Evolutionary conservation across 208 protist genomes (phyloP), one percentile per base, ranked within the genome.

Genomic region (Crithidia acanthocephali): DNA sequence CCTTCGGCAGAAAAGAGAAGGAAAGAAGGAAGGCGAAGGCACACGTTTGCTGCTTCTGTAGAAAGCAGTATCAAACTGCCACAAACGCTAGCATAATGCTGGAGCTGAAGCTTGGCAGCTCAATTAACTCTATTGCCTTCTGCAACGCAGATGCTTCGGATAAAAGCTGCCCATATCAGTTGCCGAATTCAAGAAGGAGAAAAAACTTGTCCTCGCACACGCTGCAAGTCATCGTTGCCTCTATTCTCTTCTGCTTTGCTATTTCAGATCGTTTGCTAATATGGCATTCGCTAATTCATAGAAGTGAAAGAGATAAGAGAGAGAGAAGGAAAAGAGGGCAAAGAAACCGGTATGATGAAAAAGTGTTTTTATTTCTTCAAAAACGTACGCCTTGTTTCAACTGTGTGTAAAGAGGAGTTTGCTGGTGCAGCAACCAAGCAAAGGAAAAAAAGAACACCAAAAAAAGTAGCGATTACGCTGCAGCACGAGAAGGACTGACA

Each of bases 321-420:
- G 61, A 55, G 65, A 51, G 20, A 52, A 67, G 60, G 47, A 47
- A 40, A 61, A 57, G 48, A 75, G 44, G 40, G 22, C 33, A 55
- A 20, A 47, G 18, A 7, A 30, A 47, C 22, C 3, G 44, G 47
- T 27, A 40, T 33, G 32, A 35, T 35, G 22, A 40, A 59, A 45
- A 37, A 52, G 37, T 52, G 37, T n/a, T n/a, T n/a, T n/a, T n/a
- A 66, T 8, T 28, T 30, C 44, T 27, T n/a, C 8, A 28, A 64
- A 10, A 42, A 72, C 4, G 16, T 13, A 37, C 52, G 52, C 23
- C 28, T 28, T 20, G 52, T 37, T 40, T 40, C 23, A 3, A 23
- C 13, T 28, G 52, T 40, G 16, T 4, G 30, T 37, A 58, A 58
- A 37, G 30, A 27, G 28, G 1, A 58, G 30, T 40, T 33, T 20